phyloP scores from a whole-genome alignment of 805 yeast species.

The Metschnikowia cubensis region DNA sequence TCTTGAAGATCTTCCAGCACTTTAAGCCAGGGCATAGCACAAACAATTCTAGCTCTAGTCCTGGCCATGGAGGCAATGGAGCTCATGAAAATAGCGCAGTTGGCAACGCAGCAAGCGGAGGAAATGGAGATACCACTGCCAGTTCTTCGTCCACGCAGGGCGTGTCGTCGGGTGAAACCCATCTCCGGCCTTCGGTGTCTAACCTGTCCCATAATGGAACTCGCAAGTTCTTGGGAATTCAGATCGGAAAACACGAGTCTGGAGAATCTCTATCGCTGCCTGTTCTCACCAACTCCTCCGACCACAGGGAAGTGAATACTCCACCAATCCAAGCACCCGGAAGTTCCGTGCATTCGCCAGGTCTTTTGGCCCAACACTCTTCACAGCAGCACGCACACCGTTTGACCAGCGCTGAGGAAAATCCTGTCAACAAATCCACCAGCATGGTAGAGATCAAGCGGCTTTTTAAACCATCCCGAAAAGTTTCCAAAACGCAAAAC shows the following conservation, averaged over 20 bases:
- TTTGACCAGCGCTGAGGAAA: slow-evolving; percentile 15
- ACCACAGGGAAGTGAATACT: slow-evolving; percentile 17
- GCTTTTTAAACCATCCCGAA: slow-evolving; percentile 59
- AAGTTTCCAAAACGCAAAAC: slow-evolving; percentile 18
- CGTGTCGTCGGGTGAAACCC: slow-evolving; percentile 7
- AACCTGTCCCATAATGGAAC: slow-evolving; percentile 21
- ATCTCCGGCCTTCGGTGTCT: slow-evolving; percentile 21
- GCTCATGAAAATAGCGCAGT: no score
- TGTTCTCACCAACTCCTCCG: slow-evolving; percentile 30
- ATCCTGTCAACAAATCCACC: slow-evolving; percentile 31
- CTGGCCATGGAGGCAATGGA: not conserved
- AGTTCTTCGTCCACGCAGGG: slow-evolving; percentile 16
- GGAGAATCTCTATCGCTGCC: slow-evolving; percentile 35
- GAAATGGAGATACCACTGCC: not conserved
- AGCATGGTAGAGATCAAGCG: slow-evolving; percentile 73
- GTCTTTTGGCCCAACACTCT: slow-evolving; percentile 7
- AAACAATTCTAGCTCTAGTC: not conserved
- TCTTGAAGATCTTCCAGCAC: slow-evolving; percentile 38
- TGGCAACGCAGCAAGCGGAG: not conserved
- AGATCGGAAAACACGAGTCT: slow-evolving; percentile 41
- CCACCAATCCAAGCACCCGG: slow-evolving; percentile 5
- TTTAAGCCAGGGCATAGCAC: slow-evolving; percentile 27
- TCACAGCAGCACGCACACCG: slow-evolving; percentile 11
- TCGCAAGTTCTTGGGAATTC: slow-evolving; percentile 35
- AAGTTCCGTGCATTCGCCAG: slow-evolving; percentile 8